Evolutionary conservation across 2,329 filamentous ascomycete species (phyloP), one percentile per base, ranked within the genome.

Genomic region (Ceratocystis ficicola): DNA sequence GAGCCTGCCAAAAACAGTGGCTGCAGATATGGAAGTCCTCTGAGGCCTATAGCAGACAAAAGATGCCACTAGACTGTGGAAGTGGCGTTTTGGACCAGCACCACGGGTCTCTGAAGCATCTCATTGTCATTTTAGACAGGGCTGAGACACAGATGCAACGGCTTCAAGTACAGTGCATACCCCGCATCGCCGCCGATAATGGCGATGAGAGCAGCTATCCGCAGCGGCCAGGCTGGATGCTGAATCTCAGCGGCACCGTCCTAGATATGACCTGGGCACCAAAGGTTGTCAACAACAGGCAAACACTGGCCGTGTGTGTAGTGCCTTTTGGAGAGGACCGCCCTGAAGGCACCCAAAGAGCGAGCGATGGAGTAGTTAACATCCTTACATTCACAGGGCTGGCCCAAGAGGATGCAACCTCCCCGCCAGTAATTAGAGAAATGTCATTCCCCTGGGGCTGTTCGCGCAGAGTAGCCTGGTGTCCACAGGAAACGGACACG

Each of bases 201-300:
- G 67, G 10, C 5, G 55, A 20, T 1, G 28, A 36, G 30, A 15
- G 17, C 5, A 66, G 69, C 10, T 65, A 68, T 41, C 72, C 71
- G n/a, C 62, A 68, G 32, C 70, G 70, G 69, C 75, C 69, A 72
- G 81, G 80, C 3, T 84, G 80, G 80, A 73, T 83, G 69, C 70
- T 85, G 15, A 79, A 85, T 67, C 75, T 78, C 0, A 81, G 80
- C 10, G 82, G 82, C 62, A 76, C 83, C 15, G 77, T 82, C 3
- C 72, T 80, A 3, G 75, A 77, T 30, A 78, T 84, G 72, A 78
- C 77, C 60, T 85, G 83, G 83, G 79, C 78, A 0, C 78, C 79
- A 1, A 71, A 74, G 20, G 70, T 73, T 5, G 72, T 75, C 2
- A 66, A 62, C 25, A 57, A 55, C 3, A 52, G 59, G 5, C 81